Base-by-base conservation (phyloP, 2,329 filamentous ascomycete species). In the Stagonosporopsis vannaccii region DNA sequence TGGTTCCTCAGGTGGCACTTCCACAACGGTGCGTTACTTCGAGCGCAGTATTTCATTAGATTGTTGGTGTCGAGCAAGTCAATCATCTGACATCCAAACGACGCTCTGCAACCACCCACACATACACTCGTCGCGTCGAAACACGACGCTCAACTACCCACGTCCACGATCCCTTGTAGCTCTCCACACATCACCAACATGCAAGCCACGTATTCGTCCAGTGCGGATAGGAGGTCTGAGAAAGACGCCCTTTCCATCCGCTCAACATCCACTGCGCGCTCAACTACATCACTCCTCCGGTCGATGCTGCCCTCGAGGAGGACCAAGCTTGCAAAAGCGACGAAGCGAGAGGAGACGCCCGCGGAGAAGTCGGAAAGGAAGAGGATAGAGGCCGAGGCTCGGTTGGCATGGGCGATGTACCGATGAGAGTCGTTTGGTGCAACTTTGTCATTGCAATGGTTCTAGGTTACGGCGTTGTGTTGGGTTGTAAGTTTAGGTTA, bases 221-320 rank as follows among this genome's bases (percentile, higher is more conserved):
- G 26, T 22, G 48, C 40, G 22, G 58, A 40, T 23, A 44, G 37
- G 5, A 33, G 13, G 13, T 7, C 33, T 20, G 49, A 63, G 15
- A 62, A 54, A 12, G 62, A 66, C 30, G 30, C 51, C 15, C 42
- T 56, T 39, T 73, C 70, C 1, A 61, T 59, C 4, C 61, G 22
- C 22, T 68, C 68, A 8, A 63, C 57, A 46, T 71, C 69, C 17
- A 70, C 69, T 19, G 63, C 65, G 22, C 41, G 63, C 12, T 68
- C 69, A 7, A 66, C 62, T 7, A 68, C 67, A 9, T 51, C 62
- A 2, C 55, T 72, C 6, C 56, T 74, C 17, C 60, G 64, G 33
- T 66, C 61, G 1, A 53, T 70, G 15, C 59, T 67, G 8, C 58
- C 58, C n/a, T 63, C 58, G 8, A 65, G 51, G 35, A 47, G 37